Evolutionary conservation across 495 filamentous ascomycete genomes (phyloP).

Genomic region (Evernia prunastri): DNA sequence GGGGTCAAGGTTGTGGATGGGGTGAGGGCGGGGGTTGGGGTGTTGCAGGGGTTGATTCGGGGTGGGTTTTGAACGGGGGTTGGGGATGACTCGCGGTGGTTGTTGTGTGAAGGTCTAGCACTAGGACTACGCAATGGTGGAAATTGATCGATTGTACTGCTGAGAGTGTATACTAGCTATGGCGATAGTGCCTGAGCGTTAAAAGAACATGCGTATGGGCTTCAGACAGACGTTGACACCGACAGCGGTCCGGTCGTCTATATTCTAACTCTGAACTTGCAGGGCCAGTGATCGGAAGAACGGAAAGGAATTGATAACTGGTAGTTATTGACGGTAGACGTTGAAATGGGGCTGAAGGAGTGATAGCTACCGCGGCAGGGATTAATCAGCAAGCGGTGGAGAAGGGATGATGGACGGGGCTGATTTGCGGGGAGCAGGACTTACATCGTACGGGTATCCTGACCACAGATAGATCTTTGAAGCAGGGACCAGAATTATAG

Average conservation of each 20-base stretch:
- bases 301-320: not conserved
- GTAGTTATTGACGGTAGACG: not conserved
- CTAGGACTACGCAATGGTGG: not conserved
- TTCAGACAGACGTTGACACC: not conserved
- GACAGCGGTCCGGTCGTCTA: not conserved
- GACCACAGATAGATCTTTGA: not conserved
- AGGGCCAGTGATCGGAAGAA: not conserved
- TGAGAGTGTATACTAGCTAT: not conserved
- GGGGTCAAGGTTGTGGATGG: conserved; percentile 74
- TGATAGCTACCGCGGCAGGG: not conserved
- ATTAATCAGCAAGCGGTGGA: not conserved
- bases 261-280: not conserved
- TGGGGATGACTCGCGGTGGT: not conserved
- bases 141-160: not conserved
- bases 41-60: conserved; percentile 39
- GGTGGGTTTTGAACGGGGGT: conserved; percentile 10
- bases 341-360: conserved; percentile 1
- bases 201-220: not conserved
- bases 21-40: conserved; percentile 67
- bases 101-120: no score
- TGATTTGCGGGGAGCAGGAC: not conserved
- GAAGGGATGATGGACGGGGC: not conserved
- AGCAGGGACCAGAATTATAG: not conserved
- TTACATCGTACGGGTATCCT: not conserved
- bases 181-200: no score